Conservation (phyloP, 176 grass and related monocot species). For the Cenchrus purpureus region DNA sequence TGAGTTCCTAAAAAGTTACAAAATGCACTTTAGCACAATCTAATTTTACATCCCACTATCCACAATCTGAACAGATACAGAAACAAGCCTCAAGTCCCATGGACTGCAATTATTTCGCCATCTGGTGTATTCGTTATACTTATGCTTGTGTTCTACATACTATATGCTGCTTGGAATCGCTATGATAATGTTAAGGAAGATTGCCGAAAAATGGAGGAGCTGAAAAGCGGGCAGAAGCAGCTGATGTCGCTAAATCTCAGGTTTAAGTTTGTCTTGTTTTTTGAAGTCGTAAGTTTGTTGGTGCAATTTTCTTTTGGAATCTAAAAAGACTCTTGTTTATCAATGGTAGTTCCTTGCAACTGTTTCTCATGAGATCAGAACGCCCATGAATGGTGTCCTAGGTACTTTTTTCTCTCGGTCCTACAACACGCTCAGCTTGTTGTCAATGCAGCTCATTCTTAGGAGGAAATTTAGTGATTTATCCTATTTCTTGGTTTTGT, state of each 20-base stretch:
- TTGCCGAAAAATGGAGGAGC: constrained; percentile 83
- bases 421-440: neutral
- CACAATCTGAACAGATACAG: constrained; percentile 71
- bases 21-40: constrained; percentile 11
- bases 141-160: constrained; percentile 84
- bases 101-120: constrained; percentile 72
- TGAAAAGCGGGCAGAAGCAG: constrained; percentile 93
- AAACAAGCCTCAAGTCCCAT: constrained; percentile 68
- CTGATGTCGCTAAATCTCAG: constrained; percentile 99
- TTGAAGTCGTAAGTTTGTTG: neutral
- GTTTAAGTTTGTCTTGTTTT: constrained; percentile 41
- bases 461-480: constrained; percentile 12
- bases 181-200: constrained; percentile 97
- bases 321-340: constrained; percentile 39
- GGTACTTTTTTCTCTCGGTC: constrained; percentile 49
- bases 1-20: too few species aligned
- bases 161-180: constrained; percentile 87
- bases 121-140: constrained; percentile 74
- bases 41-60: constrained; percentile 13
- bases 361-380: constrained; percentile 99
- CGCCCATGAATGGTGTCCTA: constrained; percentile 98
- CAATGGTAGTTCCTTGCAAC: constrained; percentile 93
- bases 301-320: constrained; percentile 6
- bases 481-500: constrained; percentile 28
- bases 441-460: constrained; percentile 32